Base-by-base conservation (phyloP, 371 early-diverging fungal species). In the Lichtheimia ornata region DNA sequence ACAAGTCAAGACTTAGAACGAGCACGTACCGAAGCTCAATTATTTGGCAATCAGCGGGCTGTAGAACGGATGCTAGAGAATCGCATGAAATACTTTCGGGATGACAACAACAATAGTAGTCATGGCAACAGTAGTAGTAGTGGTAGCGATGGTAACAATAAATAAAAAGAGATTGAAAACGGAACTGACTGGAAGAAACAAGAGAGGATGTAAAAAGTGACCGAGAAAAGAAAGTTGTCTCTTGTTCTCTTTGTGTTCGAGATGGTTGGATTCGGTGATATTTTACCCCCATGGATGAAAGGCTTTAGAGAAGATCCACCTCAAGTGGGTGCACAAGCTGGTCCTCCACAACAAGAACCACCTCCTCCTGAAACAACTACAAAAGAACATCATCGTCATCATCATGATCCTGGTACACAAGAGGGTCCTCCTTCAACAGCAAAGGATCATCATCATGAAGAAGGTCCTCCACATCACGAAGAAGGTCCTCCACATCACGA, bases 41-140 rank as follows among this genome's bases (percentile, higher is more conserved):
- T 73, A 4, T 77, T 75, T 65, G 77, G 77, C 9, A 73, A 75
- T 52, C 75, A 81, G 43, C 64, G 66, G 40, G 76, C 70, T 2
- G 67, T 79, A 2, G 70, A 76, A 25, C 58, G 76, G 41, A 72
- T 79, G 43, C 45, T 72, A 25, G 66, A 79, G 25, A 64, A 63
- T 25, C 64, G 72, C 12, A 67, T 72, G 68, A 70, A 64, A 44
- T 41, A 64, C 9, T 69, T 45, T 56, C 68, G 66, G 22, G 50
- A 58, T 15, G 50, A 50, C n/a, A 18, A 24, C 52, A 27, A 20
- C 25, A 52, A 11, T 35, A 35, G 35, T 35, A 35, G 35, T 35
- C 35, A 35, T 35, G 35, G 35, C 9, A 35, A 11, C 11, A 35
- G 35, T 35, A 35, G 35, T 35, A 35, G 35, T 35, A n/a, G n/a